phyloP scores from a whole-genome alignment of 2,329 filamentous ascomycete species.

The Dactylellina drechsleri region DNA sequence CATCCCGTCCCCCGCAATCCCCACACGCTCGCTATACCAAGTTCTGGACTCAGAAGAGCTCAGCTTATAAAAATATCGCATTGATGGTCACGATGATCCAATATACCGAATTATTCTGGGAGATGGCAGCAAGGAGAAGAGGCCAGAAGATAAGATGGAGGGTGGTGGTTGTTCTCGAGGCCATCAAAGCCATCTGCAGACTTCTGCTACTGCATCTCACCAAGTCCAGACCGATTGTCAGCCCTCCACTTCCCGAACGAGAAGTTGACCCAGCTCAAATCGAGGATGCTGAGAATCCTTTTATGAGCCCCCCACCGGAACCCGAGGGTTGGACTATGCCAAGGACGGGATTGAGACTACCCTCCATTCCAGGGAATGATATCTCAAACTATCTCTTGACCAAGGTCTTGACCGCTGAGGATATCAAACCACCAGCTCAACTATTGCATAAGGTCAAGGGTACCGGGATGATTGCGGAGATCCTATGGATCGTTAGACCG shows the following conservation, averaged over 20 bases:
- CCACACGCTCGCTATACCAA: constrained; percentile 74
- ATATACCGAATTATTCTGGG: constrained; percentile 95
- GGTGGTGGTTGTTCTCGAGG: constrained; percentile 84
- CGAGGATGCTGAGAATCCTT: constrained; percentile 63
- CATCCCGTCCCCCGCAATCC: constrained; percentile 60
- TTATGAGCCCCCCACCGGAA: constrained; percentile 60
- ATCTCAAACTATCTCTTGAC: constrained; percentile 87
- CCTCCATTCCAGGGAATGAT: constrained; percentile 79
- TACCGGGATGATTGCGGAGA: constrained; percentile 78
- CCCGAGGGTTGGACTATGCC: constrained; percentile 86
- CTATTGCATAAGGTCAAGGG: constrained; percentile 86
- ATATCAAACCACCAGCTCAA: constrained; percentile 89
- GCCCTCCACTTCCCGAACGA: constrained; percentile 84
- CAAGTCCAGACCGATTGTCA: constrained; percentile 76
- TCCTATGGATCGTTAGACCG: constrained; percentile 90
- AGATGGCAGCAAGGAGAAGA: constrained; percentile 91
- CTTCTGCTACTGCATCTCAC: constrained; percentile 59
- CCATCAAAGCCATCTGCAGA: constrained; percentile 61
- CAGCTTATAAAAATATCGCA: constrained; percentile 82
- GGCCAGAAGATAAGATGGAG: constrained; percentile 86
- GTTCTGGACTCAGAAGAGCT: constrained; percentile 72
- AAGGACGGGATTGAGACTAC: constrained; percentile 86
- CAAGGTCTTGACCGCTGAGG: constrained; percentile 92
- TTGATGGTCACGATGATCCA: constrained; percentile 87
- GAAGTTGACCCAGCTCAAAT: constrained; percentile 76